A percentile compares a stretch with the other conserved stretches of the same genome.
Evolutionary conservation across 495 filamentous ascomycete genomes (phyloP).

Genomic region (Annulohypoxylon bovei): DNA sequence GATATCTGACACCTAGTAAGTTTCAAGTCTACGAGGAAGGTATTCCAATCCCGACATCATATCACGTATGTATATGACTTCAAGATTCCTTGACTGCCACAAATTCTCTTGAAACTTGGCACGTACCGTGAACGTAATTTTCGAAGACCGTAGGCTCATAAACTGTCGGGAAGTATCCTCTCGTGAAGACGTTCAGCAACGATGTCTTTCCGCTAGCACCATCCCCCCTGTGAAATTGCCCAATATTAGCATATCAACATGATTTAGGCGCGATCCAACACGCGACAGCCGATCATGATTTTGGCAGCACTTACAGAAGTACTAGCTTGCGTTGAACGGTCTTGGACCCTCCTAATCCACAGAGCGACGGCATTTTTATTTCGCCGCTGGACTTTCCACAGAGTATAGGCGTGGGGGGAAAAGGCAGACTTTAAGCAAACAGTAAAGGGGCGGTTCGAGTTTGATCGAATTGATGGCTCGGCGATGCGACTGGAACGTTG

Average conservation of each 20-base stretch:
- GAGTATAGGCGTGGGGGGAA: background rate
- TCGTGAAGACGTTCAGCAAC: slow-evolving; percentile 95
- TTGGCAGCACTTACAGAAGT: slow-evolving; percentile 74
- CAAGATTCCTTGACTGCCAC: background rate
- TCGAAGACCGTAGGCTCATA: slow-evolving; percentile 99
- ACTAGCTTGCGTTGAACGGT: slow-evolving; percentile 97
- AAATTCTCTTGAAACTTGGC: background rate
- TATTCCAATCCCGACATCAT: background rate
- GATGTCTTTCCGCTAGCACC: slow-evolving; percentile 99
- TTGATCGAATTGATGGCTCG: slow-evolving; percentile 23
- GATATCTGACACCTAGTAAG: slow-evolving; percentile 71
- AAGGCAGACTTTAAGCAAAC: background rate
- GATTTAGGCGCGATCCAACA: background rate
- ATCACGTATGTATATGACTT: background rate
- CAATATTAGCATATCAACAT: slow-evolving; percentile 42
- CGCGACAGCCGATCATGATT: slow-evolving; percentile 16
- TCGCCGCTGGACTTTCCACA: slow-evolving; percentile 9
- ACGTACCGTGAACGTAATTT: slow-evolving; percentile 96
- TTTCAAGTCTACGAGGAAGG: background rate
- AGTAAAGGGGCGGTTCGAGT: slow-evolving; percentile 23
- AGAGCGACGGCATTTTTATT: slow-evolving; percentile 64
- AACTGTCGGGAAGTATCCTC: slow-evolving; percentile 98
- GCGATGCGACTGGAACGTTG: slow-evolving; percentile 39
- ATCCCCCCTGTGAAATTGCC: slow-evolving; percentile 74
- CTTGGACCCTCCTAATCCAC: slow-evolving; percentile 66